Evolutionary conservation across 1,139 yeast genomes (phyloP), one percentile per base, ranked within the genome.

Genomic region (Lodderomyces elongisporus): DNA sequence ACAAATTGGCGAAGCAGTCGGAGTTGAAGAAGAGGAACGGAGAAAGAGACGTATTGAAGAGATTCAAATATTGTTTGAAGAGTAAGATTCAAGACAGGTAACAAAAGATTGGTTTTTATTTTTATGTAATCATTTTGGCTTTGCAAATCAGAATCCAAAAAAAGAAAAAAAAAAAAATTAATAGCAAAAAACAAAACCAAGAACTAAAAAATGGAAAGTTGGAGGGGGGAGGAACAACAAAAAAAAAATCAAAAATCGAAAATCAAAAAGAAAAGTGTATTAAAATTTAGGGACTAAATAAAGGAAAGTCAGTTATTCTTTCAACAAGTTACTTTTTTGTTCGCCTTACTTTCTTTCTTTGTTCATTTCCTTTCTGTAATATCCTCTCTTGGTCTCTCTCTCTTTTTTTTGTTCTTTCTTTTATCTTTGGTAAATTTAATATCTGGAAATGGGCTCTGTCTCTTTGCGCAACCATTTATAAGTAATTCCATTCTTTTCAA

Each of bases 1-100:
- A 51, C 87, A 81, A 30, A 66, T 88, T 37, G 96, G 96, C 4
- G 93, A 84, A 42, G 87, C 88, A 0, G 79, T 87, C 27, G 91
- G 87, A 10, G 78, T 79, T 25, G 84, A 79, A 35, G 95, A 85
- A 47, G 88, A 82, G 46, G 82, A 79, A 43, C 70, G 85, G 53
- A 67, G 85, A 40, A 77, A 73, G 43, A 72, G 85, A 48, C 67
- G 91, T 47, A 71, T 88, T 27, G 95, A 88, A 45, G 95, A 88
- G 47, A 81, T 88, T 40, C 79, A 82, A 54, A 71, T 78, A 52
- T 63, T 88, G 42, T 85, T 88, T 46, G 88, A 80, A 39, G 74
- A 66, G 30, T 66, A 52, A 40, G 9, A 16, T 14, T 28, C n/a
- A 12, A 20, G 20, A n/a, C n/a, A n/a, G n/a, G n/a, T n/a, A n/a